Conservation (phyloP, 371 early-diverging fungal genomes). For the Mortierella sp. region DNA sequence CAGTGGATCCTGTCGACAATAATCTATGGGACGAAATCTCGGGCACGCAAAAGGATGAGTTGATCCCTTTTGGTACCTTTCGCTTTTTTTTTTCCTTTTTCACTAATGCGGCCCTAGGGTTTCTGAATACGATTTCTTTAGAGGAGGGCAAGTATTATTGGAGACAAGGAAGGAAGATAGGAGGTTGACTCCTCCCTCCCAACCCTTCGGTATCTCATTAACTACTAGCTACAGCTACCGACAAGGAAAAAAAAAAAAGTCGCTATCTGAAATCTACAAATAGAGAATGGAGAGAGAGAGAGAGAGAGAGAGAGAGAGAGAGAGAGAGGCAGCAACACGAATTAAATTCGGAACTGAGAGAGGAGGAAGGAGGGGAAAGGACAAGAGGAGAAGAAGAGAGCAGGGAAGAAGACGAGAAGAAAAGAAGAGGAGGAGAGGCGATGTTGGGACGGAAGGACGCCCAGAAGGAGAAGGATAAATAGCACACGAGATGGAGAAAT, state of each 20-base stretch:
- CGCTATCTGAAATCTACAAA: too few relatives aligned
- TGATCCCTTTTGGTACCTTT: too few relatives aligned
- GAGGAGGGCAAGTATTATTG: too few relatives aligned
- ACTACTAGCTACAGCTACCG: too few relatives aligned
- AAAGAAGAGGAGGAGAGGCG: not conserved
- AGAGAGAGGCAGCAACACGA: constrained; percentile 3
- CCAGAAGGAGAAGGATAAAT: not conserved
- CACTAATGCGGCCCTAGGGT: too few relatives aligned
- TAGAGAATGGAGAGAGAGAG: not conserved
- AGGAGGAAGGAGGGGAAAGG: not conserved
- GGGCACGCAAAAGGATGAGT: too few relatives aligned
- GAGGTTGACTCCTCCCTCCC: too few relatives aligned
- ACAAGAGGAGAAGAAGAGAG: not conserved
- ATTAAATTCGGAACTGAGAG: not conserved
- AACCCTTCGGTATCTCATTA: too few relatives aligned
- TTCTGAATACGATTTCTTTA: too few relatives aligned
- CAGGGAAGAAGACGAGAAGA: not conserved
- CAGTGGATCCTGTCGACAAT: too few relatives aligned
- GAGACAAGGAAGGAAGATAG: too few relatives aligned
- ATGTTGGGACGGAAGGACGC: not conserved
- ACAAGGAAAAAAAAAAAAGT: constrained; percentile 5
- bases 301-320: constrained; percentile 1
- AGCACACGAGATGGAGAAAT: constrained; percentile 2
- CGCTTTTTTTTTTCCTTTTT: not conserved
- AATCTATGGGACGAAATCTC: too few relatives aligned